Base-by-base conservation (phyloP, 352 stramenopile species). In the Phytophthora pinifolia region DNA sequence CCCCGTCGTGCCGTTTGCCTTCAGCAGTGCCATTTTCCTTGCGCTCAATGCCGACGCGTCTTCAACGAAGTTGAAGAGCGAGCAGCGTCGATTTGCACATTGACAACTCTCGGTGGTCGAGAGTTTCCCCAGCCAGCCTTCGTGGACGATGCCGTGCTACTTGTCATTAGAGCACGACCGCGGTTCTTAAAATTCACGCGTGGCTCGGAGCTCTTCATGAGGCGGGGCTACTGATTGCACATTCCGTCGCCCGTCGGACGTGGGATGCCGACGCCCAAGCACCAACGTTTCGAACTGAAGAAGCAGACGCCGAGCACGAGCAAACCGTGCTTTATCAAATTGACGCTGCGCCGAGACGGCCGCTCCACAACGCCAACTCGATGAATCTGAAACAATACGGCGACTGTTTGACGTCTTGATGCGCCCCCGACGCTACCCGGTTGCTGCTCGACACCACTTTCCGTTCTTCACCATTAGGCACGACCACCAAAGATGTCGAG, bases 401-500 rank as follows among this genome's bases (percentile, higher is more conserved):
- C 30, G 36, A 27, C 37, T 32, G 8, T 9, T 33, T 50, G 32
- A 17, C 45, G 31, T 22, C 1, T 22, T 22, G 20, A 22, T 22
- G 20, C 20, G 6, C 7, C n/a, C 22, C 18, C 1, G 34, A 22
- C 15, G 25, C 17, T 33, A 9, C 36, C 34, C 22, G 22, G 22
- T 49, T 22, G 22, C 30, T 17, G 32, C 49, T 42, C 34, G 9
- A 36, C 25, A 7, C 10, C 45, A 43, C 30, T 60, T 54, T 20
- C 42, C 17, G 46, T 61, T 57, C 31, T 53, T 35, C 53, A 55
- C 53, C 53, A 59, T 46, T 59, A 18, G 44, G 45, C 45, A 58
- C 59, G 54, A 64, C 22, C 47, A 59, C 47, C 47, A 60, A 59
- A 59, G n/a, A 64, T 59, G 54, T 59, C 37, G 22, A 54, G 17